phyloP scores from a whole-genome alignment of 75 land plant genomes.

The Gnetum montanum region DNA sequence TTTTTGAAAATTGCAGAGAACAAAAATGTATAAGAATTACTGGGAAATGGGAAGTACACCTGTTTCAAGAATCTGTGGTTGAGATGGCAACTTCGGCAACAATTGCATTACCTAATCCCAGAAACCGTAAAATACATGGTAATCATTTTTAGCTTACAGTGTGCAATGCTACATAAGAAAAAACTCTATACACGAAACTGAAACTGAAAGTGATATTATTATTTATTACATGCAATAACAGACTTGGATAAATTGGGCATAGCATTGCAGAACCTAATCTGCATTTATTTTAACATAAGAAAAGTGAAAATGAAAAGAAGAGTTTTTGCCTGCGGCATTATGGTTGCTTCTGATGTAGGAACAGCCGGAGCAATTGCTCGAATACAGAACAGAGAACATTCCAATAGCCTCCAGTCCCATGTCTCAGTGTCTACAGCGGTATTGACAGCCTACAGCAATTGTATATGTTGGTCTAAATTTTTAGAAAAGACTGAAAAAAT shows the following conservation, averaged over 20 bases:
- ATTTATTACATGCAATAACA: no score
- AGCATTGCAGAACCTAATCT: no score
- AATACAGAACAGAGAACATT: slow-evolving; percentile 87
- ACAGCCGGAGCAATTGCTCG: slow-evolving; percentile 77
- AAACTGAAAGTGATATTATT: no score
- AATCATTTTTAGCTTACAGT: no score
- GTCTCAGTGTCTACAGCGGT: slow-evolving; percentile 30
- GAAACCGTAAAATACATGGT: no score
- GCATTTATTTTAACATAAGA: no score
- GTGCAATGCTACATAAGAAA: no score
- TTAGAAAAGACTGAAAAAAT: neutral
- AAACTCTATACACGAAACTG: no score
- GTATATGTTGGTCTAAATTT: neutral
- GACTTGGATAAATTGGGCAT: no score
- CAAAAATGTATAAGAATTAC: no score
- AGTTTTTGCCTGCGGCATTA: slow-evolving; percentile 72
- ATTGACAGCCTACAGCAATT: slow-evolving; percentile 32
- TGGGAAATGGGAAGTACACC: slow-evolving; percentile 28
- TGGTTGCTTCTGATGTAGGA: slow-evolving; percentile 50
- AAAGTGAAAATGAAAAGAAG: no score
- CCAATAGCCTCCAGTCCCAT: slow-evolving; percentile 76
- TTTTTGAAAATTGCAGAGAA: no score
- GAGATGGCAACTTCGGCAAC: slow-evolving; percentile 74
- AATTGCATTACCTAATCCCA: slow-evolving; percentile 72
- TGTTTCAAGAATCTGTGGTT: slow-evolving; percentile 78